Percentiles rank a stretch among this genome's conserved stretches.
Conservation (phyloP, 345 rosid species). For the Combretum micranthum region DNA sequence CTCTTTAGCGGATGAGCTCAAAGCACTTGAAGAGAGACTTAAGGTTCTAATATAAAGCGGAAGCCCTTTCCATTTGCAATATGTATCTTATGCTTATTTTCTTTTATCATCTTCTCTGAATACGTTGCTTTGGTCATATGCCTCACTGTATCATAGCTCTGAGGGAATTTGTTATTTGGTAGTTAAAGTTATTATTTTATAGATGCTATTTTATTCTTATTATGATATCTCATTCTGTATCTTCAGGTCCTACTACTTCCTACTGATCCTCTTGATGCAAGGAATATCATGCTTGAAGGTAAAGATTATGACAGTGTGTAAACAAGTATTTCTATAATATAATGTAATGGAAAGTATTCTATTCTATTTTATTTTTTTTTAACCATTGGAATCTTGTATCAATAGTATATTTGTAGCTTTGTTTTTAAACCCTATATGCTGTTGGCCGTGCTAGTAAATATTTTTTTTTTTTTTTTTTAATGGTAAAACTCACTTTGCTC, state of each 20-base stretch:
- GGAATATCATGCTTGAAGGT: slow-evolving; percentile 99
- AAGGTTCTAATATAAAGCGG: slow-evolving; percentile 38
- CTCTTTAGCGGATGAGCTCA: slow-evolving; percentile 53
- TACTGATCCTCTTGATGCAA: slow-evolving; percentile 85
- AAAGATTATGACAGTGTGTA: slow-evolving; percentile 2
- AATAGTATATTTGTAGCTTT: no score
- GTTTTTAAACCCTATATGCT: no score
- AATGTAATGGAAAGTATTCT: no score
- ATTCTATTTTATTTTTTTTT: no score
- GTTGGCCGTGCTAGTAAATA: no score
- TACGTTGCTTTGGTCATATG: no score
- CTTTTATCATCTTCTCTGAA: background rate
- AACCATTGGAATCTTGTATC: no score
- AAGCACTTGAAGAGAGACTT: slow-evolving; percentile 75
- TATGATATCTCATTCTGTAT: slow-evolving; percentile 3
- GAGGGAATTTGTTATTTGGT: no score
- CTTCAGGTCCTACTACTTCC: slow-evolving; percentile 75
- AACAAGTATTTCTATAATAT: no score
- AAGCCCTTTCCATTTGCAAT: background rate
- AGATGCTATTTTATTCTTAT: background rate
- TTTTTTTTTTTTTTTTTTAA: no score
- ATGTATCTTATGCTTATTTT: background rate
- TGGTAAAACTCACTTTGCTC: no score
- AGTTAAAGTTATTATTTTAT: no score
- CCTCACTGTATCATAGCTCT: background rate